These are phyloP conservation scores for Neurospora intermedia DNA, from an alignment of 495 filamentous ascomycete genomes.

Conservation along the genomic window DNA sequence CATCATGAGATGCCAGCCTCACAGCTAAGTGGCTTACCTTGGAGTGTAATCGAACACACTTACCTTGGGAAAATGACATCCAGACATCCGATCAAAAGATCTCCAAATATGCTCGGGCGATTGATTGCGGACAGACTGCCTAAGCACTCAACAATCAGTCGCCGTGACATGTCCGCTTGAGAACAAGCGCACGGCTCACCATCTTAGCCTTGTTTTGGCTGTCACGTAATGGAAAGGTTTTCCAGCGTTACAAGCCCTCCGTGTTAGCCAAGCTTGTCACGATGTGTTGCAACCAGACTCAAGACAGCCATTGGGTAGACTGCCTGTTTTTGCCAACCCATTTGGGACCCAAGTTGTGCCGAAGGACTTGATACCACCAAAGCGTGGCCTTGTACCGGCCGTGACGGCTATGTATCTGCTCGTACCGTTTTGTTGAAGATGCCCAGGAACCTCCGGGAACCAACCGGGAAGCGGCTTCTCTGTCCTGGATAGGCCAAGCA, in stretches of 20 bases:
- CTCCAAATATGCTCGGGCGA: not conserved
- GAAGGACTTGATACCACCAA: not conserved
- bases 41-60: not conserved
- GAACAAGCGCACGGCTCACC: not conserved
- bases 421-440: constrained; percentile 11
- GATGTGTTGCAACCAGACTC: not conserved
- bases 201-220: not conserved
- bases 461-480: not conserved
- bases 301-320: not conserved
- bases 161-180: not conserved
- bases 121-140: not conserved
- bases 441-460: not conserved
- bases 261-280: not conserved
- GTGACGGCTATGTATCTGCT: constrained; percentile 10
- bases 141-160: not conserved
- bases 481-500: not conserved
- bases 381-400: constrained; percentile 8
- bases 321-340: not conserved
- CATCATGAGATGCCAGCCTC: not conserved
- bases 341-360: not conserved
- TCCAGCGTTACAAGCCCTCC: not conserved
- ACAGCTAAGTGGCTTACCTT: not conserved
- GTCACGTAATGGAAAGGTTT: not conserved
- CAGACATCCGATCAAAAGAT: not conserved
- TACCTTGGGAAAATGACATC: not conserved